Evolutionary conservation across 306 rosid genomes (phyloP), one percentile per base, ranked within the genome.

Genomic region (Datisca glomerata): DNA sequence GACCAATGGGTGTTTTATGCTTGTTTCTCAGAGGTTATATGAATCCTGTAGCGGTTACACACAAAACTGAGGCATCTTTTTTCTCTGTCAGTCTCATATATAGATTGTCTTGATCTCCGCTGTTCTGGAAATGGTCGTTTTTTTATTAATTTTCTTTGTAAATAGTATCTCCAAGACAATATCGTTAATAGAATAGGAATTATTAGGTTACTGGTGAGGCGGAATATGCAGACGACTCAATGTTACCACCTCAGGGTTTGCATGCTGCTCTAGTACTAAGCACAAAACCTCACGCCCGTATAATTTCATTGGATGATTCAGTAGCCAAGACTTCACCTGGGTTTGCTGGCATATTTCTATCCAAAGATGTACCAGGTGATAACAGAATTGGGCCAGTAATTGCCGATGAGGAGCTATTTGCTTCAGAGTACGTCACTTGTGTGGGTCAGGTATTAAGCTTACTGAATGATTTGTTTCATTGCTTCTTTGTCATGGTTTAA

Each of bases 121-220:
- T n/a, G n/a, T n/a, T n/a, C n/a, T n/a, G n/a, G n/a, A n/a, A n/a
- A n/a, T n/a, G n/a, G n/a, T n/a, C n/a, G n/a, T n/a, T n/a, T n/a
- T n/a, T n/a, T n/a, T n/a, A n/a, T n/a, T n/a, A n/a, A n/a, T n/a
- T n/a, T n/a, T n/a, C n/a, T n/a, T n/a, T n/a, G n/a, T n/a, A n/a
- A n/a, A n/a, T n/a, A n/a, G n/a, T n/a, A n/a, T n/a, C n/a, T n/a
- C n/a, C n/a, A n/a, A n/a, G n/a, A n/a, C n/a, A n/a, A n/a, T n/a
- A n/a, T n/a, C n/a, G n/a, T n/a, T n/a, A n/a, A n/a, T n/a, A n/a
- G n/a, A n/a, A n/a, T n/a, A n/a, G n/a, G n/a, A n/a, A n/a, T n/a
- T n/a, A n/a, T 3, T 68, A 89, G 97, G 95, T 83, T 50, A 74
- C 95, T 39, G 97, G 97, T 47, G 95, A 77, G 67, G 97, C 93